Evolutionary conservation across 2,329 filamentous ascomycete species (phyloP), one percentile per base, ranked within the genome.

Genomic region (Stagonosporopsis cucurbitacearum): DNA sequence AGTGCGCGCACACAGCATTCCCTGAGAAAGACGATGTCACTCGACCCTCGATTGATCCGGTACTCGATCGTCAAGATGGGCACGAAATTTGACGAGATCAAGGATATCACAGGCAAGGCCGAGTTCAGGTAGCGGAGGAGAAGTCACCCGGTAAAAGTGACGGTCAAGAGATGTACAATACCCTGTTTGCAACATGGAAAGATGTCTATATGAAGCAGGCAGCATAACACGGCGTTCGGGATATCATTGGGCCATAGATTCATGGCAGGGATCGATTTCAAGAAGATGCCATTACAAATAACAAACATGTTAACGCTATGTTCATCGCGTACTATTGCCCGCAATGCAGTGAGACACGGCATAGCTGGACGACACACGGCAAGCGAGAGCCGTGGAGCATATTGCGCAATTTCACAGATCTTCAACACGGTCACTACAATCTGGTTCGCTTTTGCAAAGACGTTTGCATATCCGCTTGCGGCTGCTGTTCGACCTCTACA

Each of bases 31-130:
- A 94, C 90, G 17, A 82, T 99, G 64, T 84, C 86, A 46, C 82
- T 96, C 65, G 95, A 99, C 79, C 94, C 95, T 36, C 84, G 95
- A 54, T 90, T 98, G 86, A 90, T 99, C 61, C 86, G 92, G 56
- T 89, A 93, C 68, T 88, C 87, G 23, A 87, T 94, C 57, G 92
- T 98, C 54, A 96, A 93, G 82, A 82, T 98, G 63, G 94, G 93
- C 8, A 78, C 81, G 56, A 88, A 83, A 71, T 76, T 88, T 61
- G 81, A 85, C 64, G 82, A 87, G 65, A 83, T 88, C 59, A 84
- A 82, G 72, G 78, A 85, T 69, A 77, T 87, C 30, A 72, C 75
- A 9, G 85, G 86, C 15, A 75, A 79, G 64, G 82, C 84, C 47
- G 77, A 81, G 46, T 88, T 75, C 46, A 65, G 64, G 43, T 70